Evolutionary conservation across 805 yeast genomes (phyloP).

Genomic region (Starmerella asiatica): DNA sequence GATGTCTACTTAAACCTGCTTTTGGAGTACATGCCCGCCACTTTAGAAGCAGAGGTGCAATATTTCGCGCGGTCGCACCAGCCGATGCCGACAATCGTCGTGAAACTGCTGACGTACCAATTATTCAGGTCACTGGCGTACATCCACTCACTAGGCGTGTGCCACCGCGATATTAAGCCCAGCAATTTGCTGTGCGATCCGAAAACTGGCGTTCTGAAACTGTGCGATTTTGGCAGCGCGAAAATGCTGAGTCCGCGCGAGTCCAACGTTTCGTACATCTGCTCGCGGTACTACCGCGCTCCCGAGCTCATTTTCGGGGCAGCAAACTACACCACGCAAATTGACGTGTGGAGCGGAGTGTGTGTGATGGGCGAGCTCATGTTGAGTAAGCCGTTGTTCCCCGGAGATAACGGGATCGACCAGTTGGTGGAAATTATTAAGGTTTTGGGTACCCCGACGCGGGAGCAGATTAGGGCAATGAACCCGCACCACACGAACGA

Average conservation of each 20-base stretch:
- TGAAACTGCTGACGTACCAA: slow-evolving; percentile 78
- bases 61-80: slow-evolving; percentile 44
- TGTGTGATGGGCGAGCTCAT: slow-evolving; percentile 96
- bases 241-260: slow-evolving; percentile 78
- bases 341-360: slow-evolving; percentile 95
- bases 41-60: slow-evolving; percentile 79
- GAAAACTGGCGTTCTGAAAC: slow-evolving; percentile 63
- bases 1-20: slow-evolving; percentile 81
- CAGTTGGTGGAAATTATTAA: slow-evolving; percentile 94
- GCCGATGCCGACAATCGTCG: slow-evolving; percentile 79
- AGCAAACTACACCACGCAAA: slow-evolving; percentile 87
- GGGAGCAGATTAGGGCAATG: slow-evolving; percentile 86
- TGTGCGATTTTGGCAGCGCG: slow-evolving; percentile 95
- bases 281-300: slow-evolving; percentile 93
- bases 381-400: slow-evolving; percentile 91
- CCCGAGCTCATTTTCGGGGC: slow-evolving; percentile 98
- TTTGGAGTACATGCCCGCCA: slow-evolving; percentile 89
- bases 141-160: slow-evolving; percentile 55
- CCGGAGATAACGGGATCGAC: slow-evolving; percentile 96
- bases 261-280: slow-evolving; percentile 90
- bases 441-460: slow-evolving; percentile 86
- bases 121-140: slow-evolving; percentile 63
- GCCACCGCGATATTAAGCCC: slow-evolving; percentile 90
- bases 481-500: slow-evolving; percentile 87
- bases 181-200: slow-evolving; percentile 84